Base-by-base conservation (phyloP, 495 filamentous ascomycete species). In the Pyrenula massariospora region DNA sequence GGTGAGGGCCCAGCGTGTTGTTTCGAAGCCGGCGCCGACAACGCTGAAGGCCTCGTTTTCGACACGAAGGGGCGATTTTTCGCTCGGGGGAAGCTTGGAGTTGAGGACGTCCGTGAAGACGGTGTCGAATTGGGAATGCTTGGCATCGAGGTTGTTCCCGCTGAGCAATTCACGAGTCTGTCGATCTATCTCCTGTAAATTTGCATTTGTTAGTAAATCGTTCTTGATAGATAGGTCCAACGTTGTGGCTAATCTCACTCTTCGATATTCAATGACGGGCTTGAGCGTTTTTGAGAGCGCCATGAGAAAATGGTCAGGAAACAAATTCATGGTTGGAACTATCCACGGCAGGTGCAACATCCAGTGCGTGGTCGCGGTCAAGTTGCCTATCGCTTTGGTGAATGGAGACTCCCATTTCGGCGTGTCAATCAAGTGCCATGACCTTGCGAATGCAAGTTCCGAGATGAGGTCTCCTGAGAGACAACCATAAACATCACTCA, bases 381-480 rank as follows among this genome's bases (percentile, higher is more conserved):
- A 63, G 0, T 62, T 63, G 10, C 58, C 51, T 5, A 73, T 55
- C 0, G 65, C 66, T 8, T 56, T 54, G n/a, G 61, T 68, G 63
- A 67, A 73, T 20, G 61, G 54, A 1, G 68, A 63, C 10, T 59
- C 59, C 22, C 71, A 71, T 20, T 68, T 62, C 0, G 70, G 70
- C 24, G 61, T 60, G 24, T 71, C 69, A 31, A 74, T 58, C 57
- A 67, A 73, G 55, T 66, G 59, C 24, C 59, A 66, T 12, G 58
- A 54, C 36, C 56, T 24, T 15, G 47, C 50, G 36, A 61, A 57
- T 12, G 56, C 42, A 50, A 75, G 75, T 25, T 74, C 66, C n/a
- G 62, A 65, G 3, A 77, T 65, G 2, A 76, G 68, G 48, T 77
- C 73, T 0, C 66, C 71, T 3, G 74, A 64, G 51, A 66, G 73